Conservation (phyloP, 495 filamentous ascomycete species). For the Echria macrotheca region DNA sequence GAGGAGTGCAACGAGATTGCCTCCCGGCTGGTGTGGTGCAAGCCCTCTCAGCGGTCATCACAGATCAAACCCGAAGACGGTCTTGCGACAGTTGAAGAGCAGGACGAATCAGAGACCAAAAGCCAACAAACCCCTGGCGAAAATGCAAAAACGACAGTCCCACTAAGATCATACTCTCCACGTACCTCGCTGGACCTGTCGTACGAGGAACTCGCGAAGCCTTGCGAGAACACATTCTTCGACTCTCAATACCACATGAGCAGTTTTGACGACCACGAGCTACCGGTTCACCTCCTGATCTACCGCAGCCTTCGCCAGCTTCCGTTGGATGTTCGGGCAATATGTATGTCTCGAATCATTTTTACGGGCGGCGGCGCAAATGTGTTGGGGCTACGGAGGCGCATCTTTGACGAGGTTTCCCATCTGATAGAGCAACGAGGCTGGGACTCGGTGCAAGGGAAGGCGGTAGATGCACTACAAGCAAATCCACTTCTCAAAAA, state of each 20-base stretch:
- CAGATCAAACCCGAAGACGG: slow-evolving; percentile 22
- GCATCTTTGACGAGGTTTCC: slow-evolving; percentile 70
- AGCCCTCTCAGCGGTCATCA: slow-evolving; percentile 20
- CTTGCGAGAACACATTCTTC: slow-evolving; percentile 73
- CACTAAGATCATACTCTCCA: slow-evolving; percentile 41
- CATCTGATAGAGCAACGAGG: slow-evolving; percentile 56
- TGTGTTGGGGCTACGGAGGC: slow-evolving; percentile 74
- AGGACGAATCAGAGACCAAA: slow-evolving; percentile 35
- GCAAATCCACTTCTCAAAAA: slow-evolving; percentile 46
- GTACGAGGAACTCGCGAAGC: slow-evolving; percentile 62
- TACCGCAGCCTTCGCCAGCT: slow-evolving; percentile 71
- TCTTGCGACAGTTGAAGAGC: slow-evolving; percentile 44
- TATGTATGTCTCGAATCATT: slow-evolving; percentile 86
- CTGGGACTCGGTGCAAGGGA: slow-evolving; percentile 71
- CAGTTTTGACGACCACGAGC: slow-evolving; percentile 77
- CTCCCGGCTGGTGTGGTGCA: slow-evolving; percentile 73
- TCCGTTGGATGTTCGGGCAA: slow-evolving; percentile 72
- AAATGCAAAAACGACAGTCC: slow-evolving; percentile 29
- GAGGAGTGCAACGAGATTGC: slow-evolving; percentile 75
- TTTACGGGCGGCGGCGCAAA: slow-evolving; percentile 78
- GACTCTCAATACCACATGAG: slow-evolving; percentile 38
- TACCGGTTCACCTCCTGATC: slow-evolving; percentile 64
- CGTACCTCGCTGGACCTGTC: slow-evolving; percentile 55
- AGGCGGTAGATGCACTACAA: slow-evolving; percentile 51
- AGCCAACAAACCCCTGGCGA: not conserved